phyloP scores from a whole-genome alignment of 169 alveolate genomes.

The Toxoplasma gondii region DNA sequence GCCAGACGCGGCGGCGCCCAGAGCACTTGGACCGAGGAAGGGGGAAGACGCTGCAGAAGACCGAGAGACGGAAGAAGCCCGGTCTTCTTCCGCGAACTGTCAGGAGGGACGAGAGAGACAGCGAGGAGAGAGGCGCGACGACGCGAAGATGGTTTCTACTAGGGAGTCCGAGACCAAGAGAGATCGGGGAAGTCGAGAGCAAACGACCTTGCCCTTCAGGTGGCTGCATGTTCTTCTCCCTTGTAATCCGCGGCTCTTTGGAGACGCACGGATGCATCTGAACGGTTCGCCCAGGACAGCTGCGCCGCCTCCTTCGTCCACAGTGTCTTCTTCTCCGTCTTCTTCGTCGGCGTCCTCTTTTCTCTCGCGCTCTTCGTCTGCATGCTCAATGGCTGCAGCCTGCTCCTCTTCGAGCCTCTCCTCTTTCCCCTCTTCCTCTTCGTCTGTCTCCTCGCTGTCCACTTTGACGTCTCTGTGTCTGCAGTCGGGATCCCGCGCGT shows the following conservation, averaged over 20 bases:
- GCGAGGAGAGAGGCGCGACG: not conserved
- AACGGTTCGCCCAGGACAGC: not conserved
- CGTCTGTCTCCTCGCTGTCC: not conserved
- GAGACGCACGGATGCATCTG: not conserved
- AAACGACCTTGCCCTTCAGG: not conserved
- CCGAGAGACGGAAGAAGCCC: too few species aligned
- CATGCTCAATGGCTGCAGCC: too few species aligned
- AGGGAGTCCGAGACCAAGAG: not conserved
- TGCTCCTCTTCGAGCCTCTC: not conserved
- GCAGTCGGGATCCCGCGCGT: not conserved
- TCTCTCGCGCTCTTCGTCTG: too few species aligned
- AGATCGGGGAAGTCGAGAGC: not conserved
- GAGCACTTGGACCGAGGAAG: too few species aligned
- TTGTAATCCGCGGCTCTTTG: not conserved
- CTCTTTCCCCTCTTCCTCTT: not conserved
- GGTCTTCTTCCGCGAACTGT: not conserved
- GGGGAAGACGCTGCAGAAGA: too few species aligned
- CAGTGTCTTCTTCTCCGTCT: too few species aligned
- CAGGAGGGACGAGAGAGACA: not conserved
- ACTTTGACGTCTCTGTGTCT: not conserved
- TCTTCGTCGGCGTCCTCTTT: not conserved
- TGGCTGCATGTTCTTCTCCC: slow-evolving; percentile 15
- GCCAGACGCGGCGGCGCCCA: not conserved
- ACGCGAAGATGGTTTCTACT: not conserved
- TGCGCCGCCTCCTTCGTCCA: too few species aligned